Percentiles rank a stretch among this genome's conserved stretches.
These are phyloP conservation scores for Candida suzukii DNA, from an alignment of 805 yeast genomes.

Conservation along the genomic window DNA sequence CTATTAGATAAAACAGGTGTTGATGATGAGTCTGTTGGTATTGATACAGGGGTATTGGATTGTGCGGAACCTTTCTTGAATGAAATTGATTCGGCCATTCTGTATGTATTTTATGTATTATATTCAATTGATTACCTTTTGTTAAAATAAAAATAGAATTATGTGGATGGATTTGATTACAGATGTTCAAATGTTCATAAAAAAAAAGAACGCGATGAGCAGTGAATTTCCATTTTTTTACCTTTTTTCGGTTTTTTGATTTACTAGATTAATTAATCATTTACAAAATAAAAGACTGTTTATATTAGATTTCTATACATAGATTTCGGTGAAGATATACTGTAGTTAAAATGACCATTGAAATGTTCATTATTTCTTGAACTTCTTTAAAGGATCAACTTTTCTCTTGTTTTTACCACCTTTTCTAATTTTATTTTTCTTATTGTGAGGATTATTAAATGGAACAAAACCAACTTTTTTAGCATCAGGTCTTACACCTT, in stretches of 20 bases:
- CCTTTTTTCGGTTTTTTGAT: too few relatives aligned
- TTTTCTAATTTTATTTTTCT: conserved; percentile 18
- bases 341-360: neutral
- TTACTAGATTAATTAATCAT: too few relatives aligned
- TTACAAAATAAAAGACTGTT: too few relatives aligned
- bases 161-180: too few relatives aligned
- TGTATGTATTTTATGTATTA: neutral
- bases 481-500: conserved; percentile 52
- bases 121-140: too few relatives aligned
- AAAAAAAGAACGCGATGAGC: too few relatives aligned
- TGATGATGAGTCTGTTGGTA: conserved; percentile 1
- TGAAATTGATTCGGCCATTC: conserved; percentile 15
- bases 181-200: too few relatives aligned
- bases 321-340: neutral
- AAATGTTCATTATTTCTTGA: conserved; percentile 23
- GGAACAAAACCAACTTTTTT: conserved; percentile 67
- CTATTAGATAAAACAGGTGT: neutral
- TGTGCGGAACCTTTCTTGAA: conserved; percentile 7
- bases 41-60: neutral
- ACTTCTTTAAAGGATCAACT: conserved; percentile 46
- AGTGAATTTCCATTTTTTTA: too few relatives aligned
- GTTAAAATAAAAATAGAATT: too few relatives aligned
- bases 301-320: too few relatives aligned
- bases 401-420: conserved; percentile 27
- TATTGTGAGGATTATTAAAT: conserved; percentile 44